phyloP scores from a whole-genome alignment of 805 yeast species.

The Lipomyces starkeyi region DNA sequence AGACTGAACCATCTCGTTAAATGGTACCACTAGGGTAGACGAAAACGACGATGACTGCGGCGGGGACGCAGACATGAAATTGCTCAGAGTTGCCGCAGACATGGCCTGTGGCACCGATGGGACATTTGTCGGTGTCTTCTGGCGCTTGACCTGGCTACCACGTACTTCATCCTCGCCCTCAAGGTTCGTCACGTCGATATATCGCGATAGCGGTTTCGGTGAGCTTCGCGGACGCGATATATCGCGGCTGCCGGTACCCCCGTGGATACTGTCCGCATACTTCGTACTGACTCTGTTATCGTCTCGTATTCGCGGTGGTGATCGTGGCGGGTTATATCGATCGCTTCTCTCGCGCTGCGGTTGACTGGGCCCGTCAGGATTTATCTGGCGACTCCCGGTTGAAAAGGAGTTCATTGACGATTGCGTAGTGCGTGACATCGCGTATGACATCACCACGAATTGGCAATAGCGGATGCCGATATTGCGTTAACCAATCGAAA shows the following conservation, averaged over 20 bases:
- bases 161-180: not conserved
- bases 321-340: not conserved
- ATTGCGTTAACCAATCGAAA: not conserved
- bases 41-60: not conserved
- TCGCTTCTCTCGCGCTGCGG: not conserved
- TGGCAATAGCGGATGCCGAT: not conserved
- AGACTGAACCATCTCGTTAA: not conserved
- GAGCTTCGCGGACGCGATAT: not conserved
- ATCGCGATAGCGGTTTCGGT: not conserved
- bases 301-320: not conserved
- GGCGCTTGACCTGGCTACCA: not conserved
- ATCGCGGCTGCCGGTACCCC: not conserved
- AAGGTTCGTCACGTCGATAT: not conserved
- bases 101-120: not conserved
- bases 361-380: not conserved
- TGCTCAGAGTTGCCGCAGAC: not conserved
- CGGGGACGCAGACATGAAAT: not conserved
- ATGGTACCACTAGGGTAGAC: not conserved
- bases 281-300: not conserved
- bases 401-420: not conserved
- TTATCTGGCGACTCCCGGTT: not conserved
- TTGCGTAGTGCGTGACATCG: not conserved
- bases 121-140: not conserved
- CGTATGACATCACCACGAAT: not conserved
- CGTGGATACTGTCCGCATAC: not conserved